A percentile compares a stretch with the other conserved stretches of the same genome.
phyloP scores from a whole-genome alignment of 106 monocot genomes.

The Hemerocallis citrina region DNA sequence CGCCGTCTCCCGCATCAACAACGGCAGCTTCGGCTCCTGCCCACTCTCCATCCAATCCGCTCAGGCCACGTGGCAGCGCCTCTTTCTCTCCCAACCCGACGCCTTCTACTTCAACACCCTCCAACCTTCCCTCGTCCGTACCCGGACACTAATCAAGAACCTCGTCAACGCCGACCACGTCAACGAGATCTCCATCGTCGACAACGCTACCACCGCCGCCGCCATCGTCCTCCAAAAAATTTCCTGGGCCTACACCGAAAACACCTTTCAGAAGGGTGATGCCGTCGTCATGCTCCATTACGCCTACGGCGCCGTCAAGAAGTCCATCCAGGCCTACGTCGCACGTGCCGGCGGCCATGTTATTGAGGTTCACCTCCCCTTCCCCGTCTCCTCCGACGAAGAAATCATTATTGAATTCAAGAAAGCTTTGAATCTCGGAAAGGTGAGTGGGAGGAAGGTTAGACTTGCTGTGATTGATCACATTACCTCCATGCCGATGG shows the following conservation, averaged over 20 bases:
- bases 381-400: conserved; percentile 29
- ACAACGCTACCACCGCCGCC: conserved; percentile 48
- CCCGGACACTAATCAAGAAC: conserved; percentile 18
- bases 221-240: conserved; percentile 50
- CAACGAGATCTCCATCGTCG: conserved; percentile 36
- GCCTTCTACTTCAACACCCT: conserved; percentile 44
- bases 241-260: conserved; percentile 40
- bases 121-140: conserved; percentile 24
- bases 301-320: conserved; percentile 49
- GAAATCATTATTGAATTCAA: conserved; percentile 41
- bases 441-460: conserved; percentile 26
- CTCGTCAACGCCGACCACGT: conserved; percentile 34
- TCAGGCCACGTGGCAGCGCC: conserved; percentile 30
- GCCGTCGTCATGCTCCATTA: conserved; percentile 54
- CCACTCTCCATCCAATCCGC: conserved; percentile 40
- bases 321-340: conserved; percentile 51
- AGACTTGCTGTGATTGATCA: conserved; percentile 58
- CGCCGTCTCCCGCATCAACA: conserved; percentile 52
- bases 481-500: conserved; percentile 54
- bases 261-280: conserved; percentile 32
- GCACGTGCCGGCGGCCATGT: conserved; percentile 45
- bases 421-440: conserved; percentile 26
- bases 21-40: conserved; percentile 67
- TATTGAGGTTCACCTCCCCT: conserved; percentile 51
- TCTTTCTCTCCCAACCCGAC: conserved; percentile 48